These are phyloP conservation scores for Pichia phayaonensis DNA, from an alignment of 805 yeast genomes.

Conservation along the genomic window DNA sequence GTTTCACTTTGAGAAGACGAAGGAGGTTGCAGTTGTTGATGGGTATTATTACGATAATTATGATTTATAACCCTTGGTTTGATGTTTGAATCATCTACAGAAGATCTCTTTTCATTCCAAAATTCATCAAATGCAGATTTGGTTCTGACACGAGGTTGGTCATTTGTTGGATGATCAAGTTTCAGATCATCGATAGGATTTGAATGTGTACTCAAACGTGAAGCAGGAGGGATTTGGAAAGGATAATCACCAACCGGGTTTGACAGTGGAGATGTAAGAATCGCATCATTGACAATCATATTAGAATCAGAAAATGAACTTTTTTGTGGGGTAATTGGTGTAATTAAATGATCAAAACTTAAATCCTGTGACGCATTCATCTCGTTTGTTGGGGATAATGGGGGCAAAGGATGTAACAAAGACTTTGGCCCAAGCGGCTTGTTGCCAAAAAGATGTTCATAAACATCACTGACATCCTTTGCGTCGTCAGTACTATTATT, in stretches of 20 bases:
- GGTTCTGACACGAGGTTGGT: background rate
- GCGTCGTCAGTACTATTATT: background rate
- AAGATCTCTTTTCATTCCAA: background rate
- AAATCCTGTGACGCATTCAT: background rate
- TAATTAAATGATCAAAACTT: background rate
- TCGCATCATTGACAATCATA: background rate
- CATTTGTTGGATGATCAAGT: background rate
- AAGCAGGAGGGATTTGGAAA: background rate
- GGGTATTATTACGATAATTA: background rate
- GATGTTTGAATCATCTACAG: background rate
- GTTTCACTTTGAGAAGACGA: slow-evolving; percentile 4
- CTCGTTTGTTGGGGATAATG: background rate
- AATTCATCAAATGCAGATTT: slow-evolving; percentile 1
- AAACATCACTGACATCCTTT: background rate
- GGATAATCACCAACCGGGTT: background rate
- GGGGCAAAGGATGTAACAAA: background rate
- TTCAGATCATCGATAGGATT: background rate
- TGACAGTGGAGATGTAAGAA: background rate
- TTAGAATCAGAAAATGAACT: background rate
- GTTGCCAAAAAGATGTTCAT: background rate
- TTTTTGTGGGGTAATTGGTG: background rate
- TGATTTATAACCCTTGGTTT: background rate
- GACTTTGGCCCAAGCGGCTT: background rate
- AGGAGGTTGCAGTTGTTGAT: background rate
- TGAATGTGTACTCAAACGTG: background rate